A percentile compares a stretch with the other conserved stretches of the same genome.
These are phyloP conservation scores for Myxozyma sirexii DNA, from an alignment of 805 yeast species.

Conservation along the genomic window DNA sequence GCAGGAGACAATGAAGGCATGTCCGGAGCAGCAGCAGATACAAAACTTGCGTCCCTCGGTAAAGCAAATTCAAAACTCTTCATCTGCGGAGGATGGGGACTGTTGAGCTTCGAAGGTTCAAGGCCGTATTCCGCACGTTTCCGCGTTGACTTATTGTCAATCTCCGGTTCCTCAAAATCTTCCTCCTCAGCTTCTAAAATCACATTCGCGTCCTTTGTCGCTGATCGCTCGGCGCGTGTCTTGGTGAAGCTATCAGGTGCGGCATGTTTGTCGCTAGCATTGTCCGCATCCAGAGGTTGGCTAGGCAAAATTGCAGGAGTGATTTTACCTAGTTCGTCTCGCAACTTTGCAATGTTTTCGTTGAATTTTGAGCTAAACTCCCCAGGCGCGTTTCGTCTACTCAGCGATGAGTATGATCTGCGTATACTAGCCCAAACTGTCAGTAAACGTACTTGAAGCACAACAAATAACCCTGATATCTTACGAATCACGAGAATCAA, in stretches of 20 bases:
- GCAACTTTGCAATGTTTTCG: slow-evolving; percentile 13
- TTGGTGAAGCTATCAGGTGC: neutral
- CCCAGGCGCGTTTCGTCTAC: slow-evolving; percentile 5
- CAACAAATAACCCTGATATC: neutral
- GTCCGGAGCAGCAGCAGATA: neutral
- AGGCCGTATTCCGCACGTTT: slow-evolving; percentile 11
- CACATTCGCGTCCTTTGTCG: neutral
- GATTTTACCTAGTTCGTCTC: slow-evolving; percentile 23
- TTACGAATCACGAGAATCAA: slow-evolving; percentile 4
- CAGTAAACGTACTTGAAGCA: neutral
- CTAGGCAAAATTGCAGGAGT: slow-evolving; percentile 21
- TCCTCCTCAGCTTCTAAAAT: slow-evolving; percentile 1
- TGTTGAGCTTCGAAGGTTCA: slow-evolving; percentile 11
- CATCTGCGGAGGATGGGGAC: slow-evolving; percentile 32
- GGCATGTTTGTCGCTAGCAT: neutral
- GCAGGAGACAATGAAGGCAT: neutral
- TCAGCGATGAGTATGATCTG: neutral
- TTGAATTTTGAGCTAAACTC: slow-evolving; percentile 4
- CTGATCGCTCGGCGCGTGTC: neutral
- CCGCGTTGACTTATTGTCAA: slow-evolving; percentile 13
- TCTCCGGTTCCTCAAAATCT: neutral
- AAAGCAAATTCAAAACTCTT: slow-evolving; percentile 19
- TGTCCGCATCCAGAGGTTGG: neutral
- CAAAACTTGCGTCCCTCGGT: neutral
- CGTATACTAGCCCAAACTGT: neutral